Conservation (phyloP, 2,329 filamentous ascomycete genomes). For the Magnaporthales sp. region DNA sequence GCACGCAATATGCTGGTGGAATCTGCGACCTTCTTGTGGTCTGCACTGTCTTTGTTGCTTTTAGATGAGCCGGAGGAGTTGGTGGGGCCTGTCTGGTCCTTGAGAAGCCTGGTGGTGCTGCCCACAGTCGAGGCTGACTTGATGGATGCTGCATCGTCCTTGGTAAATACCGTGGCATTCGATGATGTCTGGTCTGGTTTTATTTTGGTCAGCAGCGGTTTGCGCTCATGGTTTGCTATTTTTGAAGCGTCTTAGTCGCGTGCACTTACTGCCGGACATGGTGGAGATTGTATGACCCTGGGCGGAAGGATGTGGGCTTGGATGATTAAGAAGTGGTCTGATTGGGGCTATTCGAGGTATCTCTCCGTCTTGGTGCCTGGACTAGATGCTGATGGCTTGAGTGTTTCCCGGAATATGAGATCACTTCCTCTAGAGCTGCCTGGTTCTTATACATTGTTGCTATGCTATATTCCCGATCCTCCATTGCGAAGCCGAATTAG, state of each 20-base stretch:
- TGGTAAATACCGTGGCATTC: not conserved
- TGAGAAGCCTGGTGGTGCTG: conserved; percentile 14
- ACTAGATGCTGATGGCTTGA: not conserved
- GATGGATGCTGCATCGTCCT: conserved; percentile 16
- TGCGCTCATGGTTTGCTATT: not conserved
- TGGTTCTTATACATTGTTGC: not conserved
- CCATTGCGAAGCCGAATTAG: not conserved
- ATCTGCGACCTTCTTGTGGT: conserved; percentile 6
- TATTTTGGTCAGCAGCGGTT: not conserved
- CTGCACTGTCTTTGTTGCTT: not conserved
- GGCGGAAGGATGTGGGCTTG: not conserved
- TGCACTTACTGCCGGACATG: not conserved
- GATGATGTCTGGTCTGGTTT: not conserved
- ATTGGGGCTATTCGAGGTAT: not conserved
- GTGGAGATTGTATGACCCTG: not conserved
- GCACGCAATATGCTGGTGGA: conserved; percentile 6
- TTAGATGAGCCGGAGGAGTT: conserved; percentile 5
- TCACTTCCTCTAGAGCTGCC: not conserved
- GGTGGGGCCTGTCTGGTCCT: conserved; percentile 10
- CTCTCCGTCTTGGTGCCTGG: not conserved
- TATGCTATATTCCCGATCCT: not conserved
- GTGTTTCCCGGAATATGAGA: not conserved
- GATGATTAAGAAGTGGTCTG: not conserved
- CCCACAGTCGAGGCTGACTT: conserved; percentile 13
- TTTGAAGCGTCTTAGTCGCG: not conserved